Evolutionary conservation across 2,329 filamentous ascomycete species (phyloP), one percentile per base, ranked within the genome.

Genomic region (Aspergillus floridensis): DNA sequence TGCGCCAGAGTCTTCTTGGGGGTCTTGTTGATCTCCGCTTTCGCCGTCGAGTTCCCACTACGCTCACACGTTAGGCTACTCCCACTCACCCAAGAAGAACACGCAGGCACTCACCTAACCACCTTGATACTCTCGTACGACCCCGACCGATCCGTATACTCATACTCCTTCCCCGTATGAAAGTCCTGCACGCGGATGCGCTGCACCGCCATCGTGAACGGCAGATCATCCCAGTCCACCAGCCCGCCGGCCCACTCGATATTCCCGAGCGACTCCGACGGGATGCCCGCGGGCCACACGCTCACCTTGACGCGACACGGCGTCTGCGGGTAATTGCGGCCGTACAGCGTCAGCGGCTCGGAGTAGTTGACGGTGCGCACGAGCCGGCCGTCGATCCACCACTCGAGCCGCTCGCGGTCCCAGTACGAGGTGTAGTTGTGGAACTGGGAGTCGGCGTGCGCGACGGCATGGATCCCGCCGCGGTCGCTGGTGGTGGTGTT

Each of bases 211-310:
- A 26, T 26, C 1, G 26, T 26, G 8, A 44, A 46, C 52, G 7
- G 52, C 44, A 26, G 35, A 46, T 26, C 26, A n/a, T 54, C 38
- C 52, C 52, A 47, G 26, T 54, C 52, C 16, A 54, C 21, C 16
- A 46, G 22, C 14, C 52, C 52, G 11, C 52, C 52, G 16, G 52
- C 52, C 52, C 52, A 54, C 31, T 54, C 52, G n/a, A 54, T 54
- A 3, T 35, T 54, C 5, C 52, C 52, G 6, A 3, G 2, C 4
- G 35, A 35, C 4, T 44, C 52, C 8, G 35, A 35, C 8, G 44
- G 22, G 4, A 24, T 31, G 10, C 52, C 52, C 3, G 35, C 52
- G 0, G 52, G 52, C 52, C 52, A 54, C 22, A 54, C 19, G 11
- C 35, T 46, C 35, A 54, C 44, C 10, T 54, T 24, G n/a, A 54